Conservation (phyloP, 768 basidiomycete genomes). For the Thelephora aurantiotincta region DNA sequence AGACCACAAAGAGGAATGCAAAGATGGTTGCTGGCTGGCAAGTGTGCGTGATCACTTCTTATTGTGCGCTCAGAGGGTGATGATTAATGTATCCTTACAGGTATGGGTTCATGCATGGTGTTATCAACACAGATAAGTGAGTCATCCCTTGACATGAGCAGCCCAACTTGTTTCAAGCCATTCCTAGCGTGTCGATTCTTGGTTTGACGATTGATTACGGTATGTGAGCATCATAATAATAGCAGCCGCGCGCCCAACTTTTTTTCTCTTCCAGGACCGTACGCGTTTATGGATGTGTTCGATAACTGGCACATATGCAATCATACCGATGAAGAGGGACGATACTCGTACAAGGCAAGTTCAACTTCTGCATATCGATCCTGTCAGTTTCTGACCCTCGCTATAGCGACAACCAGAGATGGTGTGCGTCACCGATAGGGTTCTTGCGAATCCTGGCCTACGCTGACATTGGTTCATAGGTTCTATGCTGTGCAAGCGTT, state of each 20-base stretch:
- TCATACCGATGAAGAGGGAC: slow-evolving; percentile 64
- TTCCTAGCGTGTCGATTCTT: slow-evolving; percentile 48
- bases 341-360: slow-evolving; percentile 56
- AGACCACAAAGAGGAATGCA: slow-evolving; percentile 75
- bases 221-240: slow-evolving; percentile 9
- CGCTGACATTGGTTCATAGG: slow-evolving; percentile 19
- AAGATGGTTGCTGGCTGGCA: slow-evolving; percentile 95
- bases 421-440: slow-evolving; percentile 35
- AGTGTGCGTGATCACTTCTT: slow-evolving; percentile 31
- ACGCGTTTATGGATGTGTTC: slow-evolving; percentile 91
- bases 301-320: slow-evolving; percentile 82
- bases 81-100: too few relatives aligned
- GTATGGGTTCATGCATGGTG: slow-evolving; percentile 81
- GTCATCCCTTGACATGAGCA: slow-evolving; percentile 7
- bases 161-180: not conserved
- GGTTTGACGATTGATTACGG: slow-evolving; percentile 73
- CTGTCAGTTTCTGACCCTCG: not conserved
- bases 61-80: too few relatives aligned
- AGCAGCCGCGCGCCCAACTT: not conserved
- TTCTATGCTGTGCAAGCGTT: slow-evolving; percentile 70
- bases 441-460: not conserved
- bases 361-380: not conserved
- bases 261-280: slow-evolving; percentile 43
- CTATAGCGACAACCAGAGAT: slow-evolving; percentile 58
- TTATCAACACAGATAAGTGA: slow-evolving; percentile 95